phyloP scores from a whole-genome alignment of 2,329 filamentous ascomycete species.

The Colletotrichum spinosum region DNA sequence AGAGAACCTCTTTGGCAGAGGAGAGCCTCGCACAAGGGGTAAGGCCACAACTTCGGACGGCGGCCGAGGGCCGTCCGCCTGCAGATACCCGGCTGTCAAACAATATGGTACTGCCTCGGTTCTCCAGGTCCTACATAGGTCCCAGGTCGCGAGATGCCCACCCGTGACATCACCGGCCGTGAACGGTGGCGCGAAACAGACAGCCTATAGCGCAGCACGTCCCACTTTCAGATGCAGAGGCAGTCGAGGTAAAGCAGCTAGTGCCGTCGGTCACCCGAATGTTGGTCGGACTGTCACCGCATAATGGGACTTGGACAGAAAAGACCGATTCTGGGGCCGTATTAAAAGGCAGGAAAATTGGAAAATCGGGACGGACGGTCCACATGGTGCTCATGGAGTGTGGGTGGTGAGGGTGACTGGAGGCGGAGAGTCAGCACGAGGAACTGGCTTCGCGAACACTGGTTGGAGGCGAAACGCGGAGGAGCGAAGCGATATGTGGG shows the following conservation, averaged over 20 bases:
- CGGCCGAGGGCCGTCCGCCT: slow-evolving; percentile 5
- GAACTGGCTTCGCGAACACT: neutral
- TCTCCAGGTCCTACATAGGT: neutral
- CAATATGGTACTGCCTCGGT: slow-evolving; percentile 2
- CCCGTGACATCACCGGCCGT: slow-evolving; percentile 30
- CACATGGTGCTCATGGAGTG: neutral
- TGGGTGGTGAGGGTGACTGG: slow-evolving; percentile 28
- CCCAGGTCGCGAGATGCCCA: slow-evolving; percentile 21
- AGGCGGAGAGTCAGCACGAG: slow-evolving; percentile 13
- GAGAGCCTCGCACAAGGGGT: neutral
- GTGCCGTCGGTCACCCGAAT: slow-evolving; percentile 14
- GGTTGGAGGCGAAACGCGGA: too few relatives aligned
- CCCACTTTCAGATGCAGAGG: slow-evolving; percentile 27
- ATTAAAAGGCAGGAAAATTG: neutral
- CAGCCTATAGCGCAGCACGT: slow-evolving; percentile 32
- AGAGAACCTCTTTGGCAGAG: too few relatives aligned
- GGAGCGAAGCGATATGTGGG: too few relatives aligned
- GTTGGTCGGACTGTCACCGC: neutral
- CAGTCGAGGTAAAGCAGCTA: slow-evolving; percentile 14
- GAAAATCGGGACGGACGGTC: slow-evolving; percentile 13
- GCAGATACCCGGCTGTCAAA: neutral
- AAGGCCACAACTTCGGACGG: slow-evolving; percentile 25
- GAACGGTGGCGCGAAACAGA: slow-evolving; percentile 30
- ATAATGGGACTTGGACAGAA: too few relatives aligned
- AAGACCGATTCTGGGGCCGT: too few relatives aligned